phyloP scores from a whole-genome alignment of 2,329 filamentous ascomycete genomes.

The Macrophomina pseudophaseolina region DNA sequence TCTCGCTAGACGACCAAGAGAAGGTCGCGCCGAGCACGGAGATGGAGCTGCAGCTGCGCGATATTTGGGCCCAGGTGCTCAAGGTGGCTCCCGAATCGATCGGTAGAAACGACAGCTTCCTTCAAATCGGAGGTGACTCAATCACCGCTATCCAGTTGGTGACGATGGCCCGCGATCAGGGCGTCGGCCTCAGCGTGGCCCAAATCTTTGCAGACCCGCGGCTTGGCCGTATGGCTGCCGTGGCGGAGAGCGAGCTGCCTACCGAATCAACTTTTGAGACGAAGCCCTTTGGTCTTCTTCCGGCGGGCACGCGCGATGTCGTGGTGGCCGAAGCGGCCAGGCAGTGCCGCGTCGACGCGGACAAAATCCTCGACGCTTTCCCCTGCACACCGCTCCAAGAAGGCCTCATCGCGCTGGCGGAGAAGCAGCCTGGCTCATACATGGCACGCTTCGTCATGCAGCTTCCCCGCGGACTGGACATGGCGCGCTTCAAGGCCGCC shows the following conservation, averaged over 20 bases:
- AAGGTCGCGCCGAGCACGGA: conserved; percentile 26
- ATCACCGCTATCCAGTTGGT: conserved; percentile 33
- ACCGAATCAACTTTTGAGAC: neutral
- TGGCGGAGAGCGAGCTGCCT: neutral
- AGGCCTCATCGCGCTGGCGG: conserved; percentile 38
- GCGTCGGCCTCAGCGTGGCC: conserved; percentile 29
- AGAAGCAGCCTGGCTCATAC: conserved; percentile 44
- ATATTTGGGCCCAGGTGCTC: conserved; percentile 32
- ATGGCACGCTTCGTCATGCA: conserved; percentile 44
- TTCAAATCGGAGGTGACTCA: conserved; percentile 32
- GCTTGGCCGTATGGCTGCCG: conserved; percentile 28
- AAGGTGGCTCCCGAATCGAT: conserved; percentile 27
- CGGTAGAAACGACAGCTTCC: conserved; percentile 31
- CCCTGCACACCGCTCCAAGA: conserved; percentile 25
- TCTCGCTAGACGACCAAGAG: neutral
- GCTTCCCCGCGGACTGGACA: conserved; percentile 30
- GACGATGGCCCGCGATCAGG: conserved; percentile 23
- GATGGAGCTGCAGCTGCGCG: conserved; percentile 28
- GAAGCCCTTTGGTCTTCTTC: neutral
- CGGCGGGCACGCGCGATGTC: neutral
- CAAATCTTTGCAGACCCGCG: conserved; percentile 32
- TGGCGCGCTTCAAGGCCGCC: conserved; percentile 28
- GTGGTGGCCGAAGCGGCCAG: neutral
- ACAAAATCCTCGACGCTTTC: conserved; percentile 8
- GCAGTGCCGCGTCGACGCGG: neutral